A percentile compares a stretch with the other conserved stretches of the same genome.
These are phyloP conservation scores for Monosporascus sp. DNA, from an alignment of 2,329 filamentous ascomycete species.

Conservation along the genomic window DNA sequence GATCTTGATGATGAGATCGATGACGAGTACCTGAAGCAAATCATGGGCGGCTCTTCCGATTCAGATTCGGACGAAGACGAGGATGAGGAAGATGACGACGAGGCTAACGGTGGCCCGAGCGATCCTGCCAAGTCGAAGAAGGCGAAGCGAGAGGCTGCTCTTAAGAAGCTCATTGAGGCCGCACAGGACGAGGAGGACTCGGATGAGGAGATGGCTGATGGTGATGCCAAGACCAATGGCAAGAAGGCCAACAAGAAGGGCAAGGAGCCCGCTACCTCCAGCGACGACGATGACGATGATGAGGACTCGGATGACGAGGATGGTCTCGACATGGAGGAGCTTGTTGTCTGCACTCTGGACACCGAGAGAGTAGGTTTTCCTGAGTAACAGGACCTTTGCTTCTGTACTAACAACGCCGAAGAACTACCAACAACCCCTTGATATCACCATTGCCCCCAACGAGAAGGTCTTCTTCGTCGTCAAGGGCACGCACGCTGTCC, in stretches of 20 bases:
- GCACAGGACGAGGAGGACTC: conserved; percentile 53
- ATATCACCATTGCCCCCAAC: conserved; percentile 84
- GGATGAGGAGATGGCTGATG: conserved; percentile 62
- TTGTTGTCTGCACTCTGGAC: conserved; percentile 93
- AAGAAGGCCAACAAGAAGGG: conserved; percentile 62
- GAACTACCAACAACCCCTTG: conserved; percentile 92
- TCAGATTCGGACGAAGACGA: conserved; percentile 49
- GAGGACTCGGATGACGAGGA: conserved; percentile 56
- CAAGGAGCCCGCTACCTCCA: conserved; percentile 58
- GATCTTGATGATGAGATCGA: conserved; percentile 59
- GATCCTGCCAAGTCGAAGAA: conserved; percentile 87
- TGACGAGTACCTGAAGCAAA: conserved; percentile 57
- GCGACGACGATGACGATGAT: conserved; percentile 42
- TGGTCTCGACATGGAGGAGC: conserved; percentile 72
- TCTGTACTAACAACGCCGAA: conserved; percentile 35
- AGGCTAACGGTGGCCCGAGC: conserved; percentile 83
- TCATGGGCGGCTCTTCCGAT: conserved; percentile 44
- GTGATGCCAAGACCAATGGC: conserved; percentile 58
- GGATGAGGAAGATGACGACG: conserved; percentile 56
- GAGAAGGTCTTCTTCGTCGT: conserved; percentile 93
- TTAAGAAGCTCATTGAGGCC: conserved; percentile 71
- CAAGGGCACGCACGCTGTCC: conserved; percentile 82
- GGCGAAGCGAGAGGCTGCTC: conserved; percentile 70
- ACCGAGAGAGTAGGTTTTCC: conserved; percentile 69
- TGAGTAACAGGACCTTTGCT: conserved; percentile 1